Conservation (phyloP, 2,329 filamentous ascomycete species). For the Fusarium devonianum region DNA sequence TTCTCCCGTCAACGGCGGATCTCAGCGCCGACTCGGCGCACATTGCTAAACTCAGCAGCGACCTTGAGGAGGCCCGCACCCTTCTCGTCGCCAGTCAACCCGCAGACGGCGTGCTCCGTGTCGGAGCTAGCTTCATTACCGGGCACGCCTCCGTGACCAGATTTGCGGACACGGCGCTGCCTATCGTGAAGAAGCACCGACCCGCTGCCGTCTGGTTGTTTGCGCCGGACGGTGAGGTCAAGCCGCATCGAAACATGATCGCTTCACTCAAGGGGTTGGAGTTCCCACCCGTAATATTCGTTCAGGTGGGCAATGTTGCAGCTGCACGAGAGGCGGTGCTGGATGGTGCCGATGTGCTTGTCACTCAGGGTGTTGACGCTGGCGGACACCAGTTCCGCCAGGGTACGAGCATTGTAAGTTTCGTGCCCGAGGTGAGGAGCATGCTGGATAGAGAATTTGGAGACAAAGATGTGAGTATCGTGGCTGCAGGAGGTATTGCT, state of each 20-base stretch:
- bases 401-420: conserved; percentile 61
- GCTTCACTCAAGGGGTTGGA: conserved; percentile 43
- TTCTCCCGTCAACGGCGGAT: conserved; percentile 45
- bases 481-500: conserved; percentile 68
- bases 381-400: conserved; percentile 67
- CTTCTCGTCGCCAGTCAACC: conserved; percentile 40
- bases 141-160: conserved; percentile 52
- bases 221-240: conserved; percentile 58
- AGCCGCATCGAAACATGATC: conserved; percentile 50
- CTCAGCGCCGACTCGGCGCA: conserved; percentile 42
- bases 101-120: conserved; percentile 57
- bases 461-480: conserved; percentile 48
- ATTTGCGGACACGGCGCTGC: conserved; percentile 55
- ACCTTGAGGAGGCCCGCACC: conserved; percentile 42
- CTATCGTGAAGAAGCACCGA: conserved; percentile 58
- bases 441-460: conserved; percentile 51
- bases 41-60: conserved; percentile 44
- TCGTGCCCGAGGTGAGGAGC: conserved; percentile 65
- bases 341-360: conserved; percentile 64
- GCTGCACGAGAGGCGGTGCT: conserved; percentile 58
- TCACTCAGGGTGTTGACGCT: conserved; percentile 69
- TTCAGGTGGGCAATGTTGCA: conserved; percentile 67
- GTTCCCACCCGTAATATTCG: conserved; percentile 57
- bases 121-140: conserved; percentile 66
- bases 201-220: conserved; percentile 73